Conservation (phyloP, 345 rosid species). For the Gossypium australe region DNA sequence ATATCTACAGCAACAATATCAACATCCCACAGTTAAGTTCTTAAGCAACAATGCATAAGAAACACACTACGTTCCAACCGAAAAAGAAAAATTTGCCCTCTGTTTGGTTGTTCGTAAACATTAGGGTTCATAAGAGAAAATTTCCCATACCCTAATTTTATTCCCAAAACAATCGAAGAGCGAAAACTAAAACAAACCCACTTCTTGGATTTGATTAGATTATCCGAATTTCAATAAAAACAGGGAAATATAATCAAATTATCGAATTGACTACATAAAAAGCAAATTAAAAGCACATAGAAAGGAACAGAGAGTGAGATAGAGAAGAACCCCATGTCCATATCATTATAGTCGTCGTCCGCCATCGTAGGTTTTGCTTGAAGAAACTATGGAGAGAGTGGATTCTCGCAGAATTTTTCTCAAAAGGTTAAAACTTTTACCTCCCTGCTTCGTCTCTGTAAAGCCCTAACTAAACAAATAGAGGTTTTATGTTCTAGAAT, state of each 20-base stretch:
- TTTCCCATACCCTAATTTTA: neutral
- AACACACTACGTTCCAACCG: neutral
- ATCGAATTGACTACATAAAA: neutral
- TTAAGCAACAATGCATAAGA: neutral
- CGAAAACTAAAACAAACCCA: neutral
- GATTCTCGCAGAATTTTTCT: neutral
- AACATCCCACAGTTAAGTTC: slow-evolving; percentile 4
- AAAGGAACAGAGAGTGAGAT: neutral
- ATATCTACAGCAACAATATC: slow-evolving; percentile 40
- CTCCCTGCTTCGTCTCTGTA: neutral
- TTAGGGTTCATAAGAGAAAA: neutral
- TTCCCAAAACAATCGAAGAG: neutral
- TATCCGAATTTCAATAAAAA: neutral
- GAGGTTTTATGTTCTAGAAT: neutral
- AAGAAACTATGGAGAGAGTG: neutral
- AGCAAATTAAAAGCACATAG: neutral
- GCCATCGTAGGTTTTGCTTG: slow-evolving; percentile 41
- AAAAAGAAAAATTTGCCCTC: neutral
- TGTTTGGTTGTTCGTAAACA: neutral
- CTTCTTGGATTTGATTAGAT: neutral
- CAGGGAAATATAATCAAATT: neutral
- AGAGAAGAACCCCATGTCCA: slow-evolving; percentile 49
- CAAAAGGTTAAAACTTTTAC: neutral
- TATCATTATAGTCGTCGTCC: slow-evolving; percentile 65
- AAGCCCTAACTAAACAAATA: neutral